phyloP scores from a whole-genome alignment of 805 yeast species.

The Kodamaea sagamina region DNA sequence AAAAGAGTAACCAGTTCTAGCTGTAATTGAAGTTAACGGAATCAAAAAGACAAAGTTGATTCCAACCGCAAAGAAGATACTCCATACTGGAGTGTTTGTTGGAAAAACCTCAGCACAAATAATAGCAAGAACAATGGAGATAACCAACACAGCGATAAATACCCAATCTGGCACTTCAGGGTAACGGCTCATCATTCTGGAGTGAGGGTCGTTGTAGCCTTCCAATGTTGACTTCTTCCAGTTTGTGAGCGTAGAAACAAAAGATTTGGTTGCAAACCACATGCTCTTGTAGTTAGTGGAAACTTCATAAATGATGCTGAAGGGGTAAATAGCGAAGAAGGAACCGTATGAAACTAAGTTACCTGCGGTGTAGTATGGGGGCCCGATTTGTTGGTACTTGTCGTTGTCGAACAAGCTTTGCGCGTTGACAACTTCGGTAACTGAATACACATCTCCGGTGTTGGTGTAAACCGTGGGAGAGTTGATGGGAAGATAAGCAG shows the following conservation, averaged over 20 bases:
- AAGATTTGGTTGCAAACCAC: constrained; percentile 14
- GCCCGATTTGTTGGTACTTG: constrained; percentile 22
- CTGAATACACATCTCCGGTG: constrained; percentile 25
- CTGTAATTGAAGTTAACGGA: constrained; percentile 30
- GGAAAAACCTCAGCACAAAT: constrained; percentile 33
- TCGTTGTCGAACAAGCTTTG: constrained; percentile 17
- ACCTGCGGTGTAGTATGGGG: constrained; percentile 27
- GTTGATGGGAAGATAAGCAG: constrained; percentile 32
- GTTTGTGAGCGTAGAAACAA: constrained; percentile 7
- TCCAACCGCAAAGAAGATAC: constrained; percentile 35
- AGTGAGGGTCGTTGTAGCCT: constrained; percentile 35
- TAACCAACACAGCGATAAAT: constrained; percentile 26
- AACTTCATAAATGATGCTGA: constrained; percentile 25
- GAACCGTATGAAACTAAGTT: constrained; percentile 24
- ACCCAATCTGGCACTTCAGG: constrained; percentile 39
- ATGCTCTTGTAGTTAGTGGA: constrained; percentile 20
- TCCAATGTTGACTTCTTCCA: constrained; percentile 29
- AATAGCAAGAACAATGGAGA: constrained; percentile 34
- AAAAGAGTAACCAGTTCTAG: constrained; percentile 35
- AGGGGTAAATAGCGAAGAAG: constrained; percentile 24
- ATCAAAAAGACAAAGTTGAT: constrained; percentile 36
- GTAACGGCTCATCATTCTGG: constrained; percentile 35
- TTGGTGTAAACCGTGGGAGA: constrained; percentile 25
- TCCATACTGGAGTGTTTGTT: constrained; percentile 39
- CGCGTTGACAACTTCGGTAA: constrained; percentile 13